Base-by-base conservation (phyloP, 805 yeast species). In the Lipomyces spencermartinsiae region DNA sequence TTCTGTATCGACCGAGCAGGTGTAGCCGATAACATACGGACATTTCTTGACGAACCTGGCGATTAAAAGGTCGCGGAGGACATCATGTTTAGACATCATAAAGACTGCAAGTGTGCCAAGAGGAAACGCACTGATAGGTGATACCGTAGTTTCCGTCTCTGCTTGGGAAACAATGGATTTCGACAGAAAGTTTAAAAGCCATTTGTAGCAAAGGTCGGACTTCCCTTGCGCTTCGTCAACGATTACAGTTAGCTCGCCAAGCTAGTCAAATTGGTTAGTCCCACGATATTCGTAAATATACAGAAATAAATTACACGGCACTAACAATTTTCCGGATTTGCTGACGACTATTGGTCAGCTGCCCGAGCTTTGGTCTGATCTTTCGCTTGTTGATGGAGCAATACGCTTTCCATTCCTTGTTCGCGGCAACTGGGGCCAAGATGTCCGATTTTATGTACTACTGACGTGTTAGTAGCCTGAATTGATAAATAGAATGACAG, bases 31-130 rank as follows among this genome's bases (percentile, higher is more conserved):
- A 22, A 93, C 85, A 68, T 85, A 85, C 0, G 98, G 98, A 76
- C 98, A 95, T 74, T 93, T 92, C 78, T 94, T 94, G 43, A 92
- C 91, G 75, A 93, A 86, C 71, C 98, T 84, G 0, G 98, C 97
- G 75, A 87, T 79, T 37, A 90, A 76, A 66, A 80, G 86, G 67
- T 86, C 86, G 37, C 83, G 81, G 22, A 90, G 80, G 7, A 85
- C 87, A 0, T 85, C 83, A 73, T 81, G 84, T 43, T 78, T 79
- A 19, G 83, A 75, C 73, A 92, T 75, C 54, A 93, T 75, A 39
- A 82, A 81, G 19, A 85, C 75, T 0, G 94, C 81, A 43, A 94
- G 78, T 73, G 84, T 84, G 0, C 92, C 97, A 58, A 95, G 80
- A 0, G 99, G 97, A 8, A 90, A 74, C 0, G 97, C 91, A 2